Conservation (phyloP, 108 stramenopile genomes). For the Nitzschia palea region DNA sequence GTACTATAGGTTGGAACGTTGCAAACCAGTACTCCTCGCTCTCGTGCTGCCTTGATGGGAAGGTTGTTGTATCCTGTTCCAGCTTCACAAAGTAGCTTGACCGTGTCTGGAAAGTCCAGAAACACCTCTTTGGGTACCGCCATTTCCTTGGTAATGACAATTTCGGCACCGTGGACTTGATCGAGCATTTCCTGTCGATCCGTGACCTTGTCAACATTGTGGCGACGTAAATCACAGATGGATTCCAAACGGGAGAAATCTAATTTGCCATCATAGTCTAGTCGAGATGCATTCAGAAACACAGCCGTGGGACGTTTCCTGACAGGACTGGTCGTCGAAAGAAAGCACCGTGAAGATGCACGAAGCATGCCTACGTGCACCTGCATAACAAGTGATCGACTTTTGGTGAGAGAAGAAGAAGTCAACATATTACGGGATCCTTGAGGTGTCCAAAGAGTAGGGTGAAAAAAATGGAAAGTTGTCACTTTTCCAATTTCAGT, state of each 20-base stretch:
- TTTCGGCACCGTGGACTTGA: conserved; percentile 63
- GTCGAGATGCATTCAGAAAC: conserved; percentile 69
- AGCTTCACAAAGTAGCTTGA: conserved; percentile 81
- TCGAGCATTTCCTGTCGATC: conserved; percentile 65
- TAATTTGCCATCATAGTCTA: conserved; percentile 72
- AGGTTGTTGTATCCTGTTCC: conserved; percentile 92
- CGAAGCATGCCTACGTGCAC: no score
- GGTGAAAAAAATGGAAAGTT: no score
- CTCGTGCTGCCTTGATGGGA: conserved; percentile 50
- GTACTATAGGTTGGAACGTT: conserved; percentile 86
- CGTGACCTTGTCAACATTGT: conserved; percentile 55
- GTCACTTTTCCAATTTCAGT: no score
- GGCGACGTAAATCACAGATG: conserved; percentile 49
- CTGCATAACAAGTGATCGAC: no score
- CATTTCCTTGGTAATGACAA: conserved; percentile 90
- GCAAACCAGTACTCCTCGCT: conserved; percentile 53
- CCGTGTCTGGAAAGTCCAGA: conserved; percentile 54
- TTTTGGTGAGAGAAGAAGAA: no score
- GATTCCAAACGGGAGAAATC: conserved; percentile 50
- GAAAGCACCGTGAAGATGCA: no score
- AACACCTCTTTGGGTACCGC: conserved; percentile 46
- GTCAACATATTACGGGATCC: no score
- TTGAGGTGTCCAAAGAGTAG: no score
- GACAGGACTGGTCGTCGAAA: no score
- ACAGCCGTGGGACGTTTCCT: conserved; percentile 44